Conservation (phyloP, 768 basidiomycete genomes). For the Pleurotus giganteus region DNA sequence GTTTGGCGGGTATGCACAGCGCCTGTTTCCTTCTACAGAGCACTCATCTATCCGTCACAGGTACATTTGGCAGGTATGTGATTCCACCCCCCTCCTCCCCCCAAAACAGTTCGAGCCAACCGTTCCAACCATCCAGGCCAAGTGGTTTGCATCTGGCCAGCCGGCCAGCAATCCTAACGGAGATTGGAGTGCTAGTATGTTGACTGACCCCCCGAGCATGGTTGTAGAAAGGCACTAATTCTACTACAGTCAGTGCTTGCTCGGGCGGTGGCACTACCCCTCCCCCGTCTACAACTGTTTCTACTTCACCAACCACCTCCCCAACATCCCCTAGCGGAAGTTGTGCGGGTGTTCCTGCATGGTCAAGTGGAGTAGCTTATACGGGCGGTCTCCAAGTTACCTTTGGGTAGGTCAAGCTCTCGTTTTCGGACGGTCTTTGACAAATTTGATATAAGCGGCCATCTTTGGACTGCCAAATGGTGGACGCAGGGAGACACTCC, state of each 20-base stretch:
- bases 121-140: conserved; percentile 41
- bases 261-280: conserved; percentile 28
- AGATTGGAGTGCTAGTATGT: conserved; percentile 67
- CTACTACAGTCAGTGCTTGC: conserved; percentile 51
- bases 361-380: conserved; percentile 47
- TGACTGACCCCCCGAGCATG: neutral
- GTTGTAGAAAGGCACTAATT: neutral
- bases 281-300: conserved; percentile 15
- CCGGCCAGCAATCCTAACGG: conserved; percentile 47
- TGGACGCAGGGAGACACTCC: conserved; percentile 61
- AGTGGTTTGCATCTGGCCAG: conserved; percentile 51
- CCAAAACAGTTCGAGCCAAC: neutral
- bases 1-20: conserved; percentile 43
- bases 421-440: conserved; percentile 6
- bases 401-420: no score
- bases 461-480: conserved; percentile 52
- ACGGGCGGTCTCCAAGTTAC: conserved; percentile 34
- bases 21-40: conserved; percentile 6
- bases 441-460: conserved; percentile 23
- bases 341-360: conserved; percentile 51
- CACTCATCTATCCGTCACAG: conserved; percentile 24
- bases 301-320: conserved; percentile 18
- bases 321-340: conserved; percentile 29
- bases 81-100: neutral
- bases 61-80: conserved; percentile 61